phyloP scores from a whole-genome alignment of 2,329 filamentous ascomycete genomes.

The Aspergillus versicolor region DNA sequence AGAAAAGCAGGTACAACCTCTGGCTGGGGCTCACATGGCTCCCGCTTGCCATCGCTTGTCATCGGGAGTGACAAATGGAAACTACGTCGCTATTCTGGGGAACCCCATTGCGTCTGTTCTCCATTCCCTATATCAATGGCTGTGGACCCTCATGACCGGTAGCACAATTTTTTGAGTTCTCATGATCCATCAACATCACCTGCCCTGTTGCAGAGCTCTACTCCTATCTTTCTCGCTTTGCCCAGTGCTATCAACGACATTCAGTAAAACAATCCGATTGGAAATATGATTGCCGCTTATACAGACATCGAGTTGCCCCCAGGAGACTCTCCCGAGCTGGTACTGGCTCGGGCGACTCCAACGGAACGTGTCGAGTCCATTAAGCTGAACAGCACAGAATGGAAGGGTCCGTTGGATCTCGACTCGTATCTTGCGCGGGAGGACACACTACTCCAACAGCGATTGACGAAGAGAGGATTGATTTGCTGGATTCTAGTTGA shows the following conservation, averaged over 20 bases:
- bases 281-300: slow-evolving; percentile 36
- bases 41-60: slow-evolving; percentile 36
- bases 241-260: background rate
- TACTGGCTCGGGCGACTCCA: slow-evolving; percentile 55
- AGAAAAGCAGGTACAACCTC: slow-evolving; percentile 20
- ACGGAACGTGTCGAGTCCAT: slow-evolving; percentile 54
- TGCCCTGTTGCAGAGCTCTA: background rate
- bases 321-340: slow-evolving; percentile 51
- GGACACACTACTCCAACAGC: slow-evolving; percentile 50
- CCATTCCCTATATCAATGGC: background rate
- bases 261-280: background rate
- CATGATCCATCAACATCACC: background rate
- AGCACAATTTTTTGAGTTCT: background rate
- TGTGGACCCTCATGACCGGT: background rate
- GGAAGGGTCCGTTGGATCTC: slow-evolving; percentile 56
- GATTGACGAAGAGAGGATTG: slow-evolving; percentile 55
- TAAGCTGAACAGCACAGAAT: slow-evolving; percentile 55
- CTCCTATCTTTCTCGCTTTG: background rate
- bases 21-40: slow-evolving; percentile 9
- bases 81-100: slow-evolving; percentile 7
- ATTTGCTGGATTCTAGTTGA: slow-evolving; percentile 62
- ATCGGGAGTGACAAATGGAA: slow-evolving; percentile 34
- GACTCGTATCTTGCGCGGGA: slow-evolving; percentile 61
- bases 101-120: background rate
- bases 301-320: slow-evolving; percentile 40